Base-by-base conservation (phyloP, 2,329 filamentous ascomycete species). In the Arthrinium phaeospermum region DNA sequence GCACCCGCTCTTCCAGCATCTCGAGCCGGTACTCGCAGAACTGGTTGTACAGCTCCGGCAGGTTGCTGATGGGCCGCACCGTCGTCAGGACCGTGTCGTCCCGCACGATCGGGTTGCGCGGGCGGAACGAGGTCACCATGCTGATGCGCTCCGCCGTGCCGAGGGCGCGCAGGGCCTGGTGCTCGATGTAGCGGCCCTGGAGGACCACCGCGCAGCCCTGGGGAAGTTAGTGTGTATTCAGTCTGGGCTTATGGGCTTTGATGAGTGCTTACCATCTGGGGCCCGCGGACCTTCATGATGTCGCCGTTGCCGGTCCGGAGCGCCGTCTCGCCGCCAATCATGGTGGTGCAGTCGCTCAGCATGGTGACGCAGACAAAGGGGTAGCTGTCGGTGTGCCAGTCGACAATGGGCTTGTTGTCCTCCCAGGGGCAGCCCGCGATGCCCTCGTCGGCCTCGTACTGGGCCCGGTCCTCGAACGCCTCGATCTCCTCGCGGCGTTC, bases 311-410 rank as follows among this genome's bases (percentile, higher is more conserved):
- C 86, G 1, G 83, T 90, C 49, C 85, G 84, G n/a, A 92, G 79
- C 1, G 88, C 90, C 0, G 90, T 92, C 80, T 92, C 91, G 4
- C 91, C 90, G 13, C 91, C 91, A 16, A 90, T 81, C 90, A 92
- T 92, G 49, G 84, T 82, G 0, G 84, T 86, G 74, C 89, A 91
- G 76, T 92, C 90, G 47, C 88, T 90, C 41, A 92, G 84, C 90
- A 92, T 92, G 10, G 87, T 85, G n/a, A 92, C 90, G 75, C 90
- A 92, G n/a, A 92, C 90, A 77, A 92, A 92, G 0, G 90, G 90
- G 77, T 91, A 92, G 77, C 87, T 90, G 79, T 92, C 91, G 0
- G 83, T 87, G 80, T 92, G 90, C 90, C 90, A 92, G 49, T 86
- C 88, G 44, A 92, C 86, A 34, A 90, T 86, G 6, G 89, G 86